Percentiles rank a stretch among this genome's conserved stretches.
Conservation (phyloP, 352 stramenopile genomes). For the Ochromonadaceae sp. region DNA sequence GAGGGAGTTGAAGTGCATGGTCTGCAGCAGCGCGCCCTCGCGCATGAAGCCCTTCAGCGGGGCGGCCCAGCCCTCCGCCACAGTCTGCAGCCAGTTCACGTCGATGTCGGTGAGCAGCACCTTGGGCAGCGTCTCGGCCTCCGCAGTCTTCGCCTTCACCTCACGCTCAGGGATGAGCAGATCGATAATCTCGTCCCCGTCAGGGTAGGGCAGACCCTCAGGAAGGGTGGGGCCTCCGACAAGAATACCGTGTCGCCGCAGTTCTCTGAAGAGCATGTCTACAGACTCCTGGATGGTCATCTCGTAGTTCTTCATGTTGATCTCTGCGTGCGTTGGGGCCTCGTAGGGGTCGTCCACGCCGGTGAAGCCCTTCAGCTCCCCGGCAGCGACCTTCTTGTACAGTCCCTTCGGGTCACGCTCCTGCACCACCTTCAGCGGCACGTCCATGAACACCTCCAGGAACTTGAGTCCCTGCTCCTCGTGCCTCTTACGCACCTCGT, state of each 20-base stretch:
- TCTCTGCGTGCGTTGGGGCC: constrained; percentile 72
- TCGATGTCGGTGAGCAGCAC: constrained; percentile 90
- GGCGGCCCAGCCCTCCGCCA: constrained; percentile 88
- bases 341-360: constrained; percentile 96
- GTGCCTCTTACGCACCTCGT: constrained; percentile 78
- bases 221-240: constrained; percentile 48
- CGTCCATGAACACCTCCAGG: constrained; percentile 96
- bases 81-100: constrained; percentile 92
- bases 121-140: constrained; percentile 53
- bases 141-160: constrained; percentile 14
- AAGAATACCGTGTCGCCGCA: constrained; percentile 54
- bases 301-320: constrained; percentile 82
- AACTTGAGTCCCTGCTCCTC: constrained; percentile 85
- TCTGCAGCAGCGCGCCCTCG: constrained; percentile 86
- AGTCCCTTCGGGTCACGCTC: constrained; percentile 87
- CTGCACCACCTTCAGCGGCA: constrained; percentile 83
- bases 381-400: constrained; percentile 76
- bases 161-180: constrained; percentile 39
- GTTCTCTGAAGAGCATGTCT: constrained; percentile 45
- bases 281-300: constrained; percentile 73
- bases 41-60: constrained; percentile 92
- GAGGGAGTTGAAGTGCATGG: constrained; percentile 89
- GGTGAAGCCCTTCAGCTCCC: constrained; percentile 96
- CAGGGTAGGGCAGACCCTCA: constrained; percentile 54
- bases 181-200: constrained; percentile 69